A percentile compares a stretch with the other conserved stretches of the same genome.
These are phyloP conservation scores for Heteromeles arbutifolia DNA, from an alignment of 306 rosid genomes.

Conservation along the genomic window DNA sequence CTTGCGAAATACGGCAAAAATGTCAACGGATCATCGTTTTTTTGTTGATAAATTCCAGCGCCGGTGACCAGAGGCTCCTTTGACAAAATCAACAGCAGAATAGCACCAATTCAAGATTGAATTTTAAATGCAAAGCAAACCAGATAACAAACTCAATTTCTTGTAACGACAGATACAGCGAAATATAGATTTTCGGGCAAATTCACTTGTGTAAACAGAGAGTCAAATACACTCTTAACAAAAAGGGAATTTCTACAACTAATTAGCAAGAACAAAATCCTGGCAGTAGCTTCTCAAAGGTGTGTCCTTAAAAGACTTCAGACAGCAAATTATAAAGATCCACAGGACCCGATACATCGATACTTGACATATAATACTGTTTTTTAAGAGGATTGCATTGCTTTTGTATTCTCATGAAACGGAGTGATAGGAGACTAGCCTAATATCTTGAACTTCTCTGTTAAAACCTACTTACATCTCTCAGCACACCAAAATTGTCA, in stretches of 20 bases:
- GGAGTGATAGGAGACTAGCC: conserved; percentile 31
- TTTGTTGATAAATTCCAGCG: neutral
- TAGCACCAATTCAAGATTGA: neutral
- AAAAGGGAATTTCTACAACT: neutral
- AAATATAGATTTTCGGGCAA: neutral
- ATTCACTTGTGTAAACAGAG: neutral
- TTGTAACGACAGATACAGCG: neutral
- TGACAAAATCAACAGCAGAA: too few species aligned
- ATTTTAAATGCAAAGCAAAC: neutral
- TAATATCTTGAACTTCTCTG: conserved; percentile 28
- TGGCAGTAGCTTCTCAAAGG: neutral
- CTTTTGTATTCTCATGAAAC: conserved; percentile 7
- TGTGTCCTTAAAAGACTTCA: neutral
- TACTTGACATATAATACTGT: neutral
- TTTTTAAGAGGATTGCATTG: neutral
- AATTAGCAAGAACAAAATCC: neutral
- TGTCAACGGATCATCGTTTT: neutral
- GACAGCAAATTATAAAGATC: neutral
- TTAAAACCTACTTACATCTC: conserved; percentile 39
- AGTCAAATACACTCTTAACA: neutral
- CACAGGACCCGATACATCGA: neutral
- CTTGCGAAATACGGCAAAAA: fast-evolving
- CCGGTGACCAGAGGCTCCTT: neutral
- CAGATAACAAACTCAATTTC: neutral
- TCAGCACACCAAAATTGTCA: conserved; percentile 33